Percentiles rank a stretch among this genome's conserved stretches.
phyloP scores from a whole-genome alignment of 768 basidiomycete species.

The Dacryopinax spathularia region DNA sequence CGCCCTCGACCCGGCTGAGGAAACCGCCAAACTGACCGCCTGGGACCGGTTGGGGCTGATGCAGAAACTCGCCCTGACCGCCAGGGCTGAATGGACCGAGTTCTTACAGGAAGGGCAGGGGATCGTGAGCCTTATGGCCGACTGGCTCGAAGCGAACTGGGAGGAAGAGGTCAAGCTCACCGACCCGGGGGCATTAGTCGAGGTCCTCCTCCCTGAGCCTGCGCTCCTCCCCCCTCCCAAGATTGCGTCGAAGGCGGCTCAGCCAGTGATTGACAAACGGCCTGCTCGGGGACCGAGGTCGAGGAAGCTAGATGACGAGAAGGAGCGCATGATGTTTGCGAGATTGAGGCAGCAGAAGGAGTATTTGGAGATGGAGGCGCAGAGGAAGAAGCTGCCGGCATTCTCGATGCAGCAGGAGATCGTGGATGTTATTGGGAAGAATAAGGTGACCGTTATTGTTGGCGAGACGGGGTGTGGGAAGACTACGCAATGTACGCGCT shows the following conservation, averaged over 20 bases:
- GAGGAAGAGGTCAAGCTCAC: constrained; percentile 34
- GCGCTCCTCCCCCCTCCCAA: neutral
- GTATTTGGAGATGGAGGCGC: constrained; percentile 43
- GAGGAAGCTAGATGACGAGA: constrained; percentile 15
- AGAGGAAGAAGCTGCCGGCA: constrained; percentile 57
- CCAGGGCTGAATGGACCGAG: constrained; percentile 26
- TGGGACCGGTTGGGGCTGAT: neutral
- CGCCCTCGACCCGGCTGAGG: constrained; percentile 49
- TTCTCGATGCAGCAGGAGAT: constrained; percentile 54
- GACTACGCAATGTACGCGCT: constrained; percentile 58
- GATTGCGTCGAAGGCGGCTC: constrained; percentile 10
- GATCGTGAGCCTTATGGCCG: constrained; percentile 47
- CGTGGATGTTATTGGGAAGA: constrained; percentile 38
- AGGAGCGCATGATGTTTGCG: constrained; percentile 28
- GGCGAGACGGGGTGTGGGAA: constrained; percentile 92
- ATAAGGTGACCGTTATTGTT: constrained; percentile 66
- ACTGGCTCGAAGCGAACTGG: constrained; percentile 58
- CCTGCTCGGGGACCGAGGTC: constrained; percentile 12
- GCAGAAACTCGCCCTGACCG: neutral
- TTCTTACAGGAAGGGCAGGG: constrained; percentile 51
- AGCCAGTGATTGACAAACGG: constrained; percentile 11
- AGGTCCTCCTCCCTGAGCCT: constrained; percentile 41
- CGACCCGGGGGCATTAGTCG: constrained; percentile 58
- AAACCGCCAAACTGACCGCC: constrained; percentile 73
- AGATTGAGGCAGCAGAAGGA: constrained; percentile 29